Percentiles rank a stretch among this genome's conserved stretches.
These are phyloP conservation scores for Colletotrichum sp. DNA, from an alignment of 2,329 filamentous ascomycete species.

Conservation along the genomic window DNA sequence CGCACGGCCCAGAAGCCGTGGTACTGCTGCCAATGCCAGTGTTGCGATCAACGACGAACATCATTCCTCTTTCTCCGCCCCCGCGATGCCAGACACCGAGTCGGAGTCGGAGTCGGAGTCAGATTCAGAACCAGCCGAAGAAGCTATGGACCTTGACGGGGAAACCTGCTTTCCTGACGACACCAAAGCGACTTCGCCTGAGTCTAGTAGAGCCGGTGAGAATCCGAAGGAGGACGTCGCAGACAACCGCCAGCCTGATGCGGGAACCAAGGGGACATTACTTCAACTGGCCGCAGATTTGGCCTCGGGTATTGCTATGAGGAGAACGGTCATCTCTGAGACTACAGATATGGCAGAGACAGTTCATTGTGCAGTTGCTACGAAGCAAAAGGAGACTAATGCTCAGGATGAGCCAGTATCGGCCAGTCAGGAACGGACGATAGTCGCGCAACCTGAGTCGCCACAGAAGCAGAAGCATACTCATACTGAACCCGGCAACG, in stretches of 20 bases:
- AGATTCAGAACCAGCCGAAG: neutral
- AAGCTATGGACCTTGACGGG: slow-evolving; percentile 4
- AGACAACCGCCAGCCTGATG: neutral
- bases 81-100: neutral
- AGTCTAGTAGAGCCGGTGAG: neutral
- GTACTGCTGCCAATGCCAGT: neutral
- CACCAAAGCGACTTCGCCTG: slow-evolving; percentile 7
- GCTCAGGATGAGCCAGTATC: neutral
- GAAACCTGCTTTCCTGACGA: slow-evolving; percentile 14
- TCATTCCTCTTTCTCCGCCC: neutral
- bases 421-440: neutral
- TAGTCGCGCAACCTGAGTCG: neutral
- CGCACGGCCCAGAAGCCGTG: slow-evolving; percentile 11
- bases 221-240: neutral
- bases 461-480: neutral
- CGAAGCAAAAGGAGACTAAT: neutral
- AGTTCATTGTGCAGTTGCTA: neutral
- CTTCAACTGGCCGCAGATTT: neutral
- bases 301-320: neutral
- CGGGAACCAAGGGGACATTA: neutral
- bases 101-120: neutral
- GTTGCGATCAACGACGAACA: neutral
- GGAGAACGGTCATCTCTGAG: neutral
- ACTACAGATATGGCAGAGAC: neutral
- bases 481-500: neutral